Evolutionary conservation across 371 early-diverging fungal species (phyloP).

Genomic region (Batkoa obscura): DNA sequence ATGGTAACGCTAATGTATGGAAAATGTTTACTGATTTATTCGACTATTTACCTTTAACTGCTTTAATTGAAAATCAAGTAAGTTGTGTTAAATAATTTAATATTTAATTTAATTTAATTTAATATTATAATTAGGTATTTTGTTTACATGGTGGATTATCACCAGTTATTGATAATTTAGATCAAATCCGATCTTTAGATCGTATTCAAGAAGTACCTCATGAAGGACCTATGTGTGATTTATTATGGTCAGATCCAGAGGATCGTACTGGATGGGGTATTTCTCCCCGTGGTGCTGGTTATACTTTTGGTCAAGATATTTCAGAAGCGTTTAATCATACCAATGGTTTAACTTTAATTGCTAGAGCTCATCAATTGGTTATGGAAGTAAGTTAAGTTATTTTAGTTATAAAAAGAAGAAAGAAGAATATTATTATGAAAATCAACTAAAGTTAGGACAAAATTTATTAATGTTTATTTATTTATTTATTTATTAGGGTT

Average conservation of each 20-base stretch:
- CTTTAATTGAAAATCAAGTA: constrained; percentile 79
- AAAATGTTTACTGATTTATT: constrained; percentile 96
- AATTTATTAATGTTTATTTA: too few relatives aligned
- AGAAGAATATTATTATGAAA: too few relatives aligned
- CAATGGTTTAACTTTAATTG: constrained; percentile 92
- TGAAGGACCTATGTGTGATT: constrained; percentile 95
- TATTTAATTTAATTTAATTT: not conserved
- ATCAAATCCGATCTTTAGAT: constrained; percentile 92
- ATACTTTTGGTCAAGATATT: constrained; percentile 93
- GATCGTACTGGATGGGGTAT: constrained; percentile 97
- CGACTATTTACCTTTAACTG: constrained; percentile 95
- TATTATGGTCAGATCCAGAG: constrained; percentile 90
- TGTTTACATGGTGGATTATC: constrained; percentile 99
- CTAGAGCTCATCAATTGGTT: constrained; percentile 98
- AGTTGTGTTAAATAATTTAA: not conserved
- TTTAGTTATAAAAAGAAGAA: not conserved
- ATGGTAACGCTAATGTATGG: constrained; percentile 98
- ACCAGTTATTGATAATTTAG: constrained; percentile 92
- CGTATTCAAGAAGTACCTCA: constrained; percentile 98
- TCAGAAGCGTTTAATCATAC: constrained; percentile 90
- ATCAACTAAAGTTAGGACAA: too few relatives aligned
- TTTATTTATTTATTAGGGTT: not conserved
- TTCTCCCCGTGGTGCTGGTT: constrained; percentile 97
- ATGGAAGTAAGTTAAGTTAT: constrained; percentile 57
- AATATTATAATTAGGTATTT: constrained; percentile 22